phyloP scores from a whole-genome alignment of 2,329 filamentous ascomycete genomes.

The Monosporascus cannonballus region DNA sequence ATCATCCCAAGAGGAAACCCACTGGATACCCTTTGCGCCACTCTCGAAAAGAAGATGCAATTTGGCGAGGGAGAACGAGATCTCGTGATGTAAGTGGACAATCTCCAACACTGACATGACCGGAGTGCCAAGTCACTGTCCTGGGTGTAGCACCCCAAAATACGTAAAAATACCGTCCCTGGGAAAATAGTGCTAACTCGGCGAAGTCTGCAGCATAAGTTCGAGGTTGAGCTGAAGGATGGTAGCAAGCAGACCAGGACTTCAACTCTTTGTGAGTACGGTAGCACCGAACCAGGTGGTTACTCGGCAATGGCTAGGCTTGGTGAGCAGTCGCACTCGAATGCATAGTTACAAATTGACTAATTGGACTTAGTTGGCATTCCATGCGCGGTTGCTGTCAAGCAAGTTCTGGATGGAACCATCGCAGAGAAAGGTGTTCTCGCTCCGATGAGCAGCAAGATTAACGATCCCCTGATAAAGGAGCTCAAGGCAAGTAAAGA shows the following conservation, averaged over 20 bases:
- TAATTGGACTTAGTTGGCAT: conserved; percentile 52
- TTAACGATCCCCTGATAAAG: conserved; percentile 57
- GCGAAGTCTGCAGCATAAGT: conserved; percentile 64
- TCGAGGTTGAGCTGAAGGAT: conserved; percentile 78
- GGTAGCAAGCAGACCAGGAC: conserved; percentile 72
- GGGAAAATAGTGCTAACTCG: neutral
- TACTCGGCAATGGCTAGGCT: conserved; percentile 83
- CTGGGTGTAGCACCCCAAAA: too few relatives aligned
- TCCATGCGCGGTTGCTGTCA: conserved; percentile 57
- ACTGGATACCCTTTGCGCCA: conserved; percentile 85
- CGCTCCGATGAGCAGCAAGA: conserved; percentile 67
- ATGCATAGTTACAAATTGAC: neutral
- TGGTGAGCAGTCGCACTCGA: neutral
- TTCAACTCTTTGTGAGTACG: conserved; percentile 79
- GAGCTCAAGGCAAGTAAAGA: conserved; percentile 41
- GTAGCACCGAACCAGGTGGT: conserved; percentile 55
- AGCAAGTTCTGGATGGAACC: conserved; percentile 71
- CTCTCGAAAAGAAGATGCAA: conserved; percentile 87
- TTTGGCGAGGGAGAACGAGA: conserved; percentile 80
- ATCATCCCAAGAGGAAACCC: conserved; percentile 60
- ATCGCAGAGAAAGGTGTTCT: conserved; percentile 69
- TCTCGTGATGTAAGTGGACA: conserved; percentile 51
- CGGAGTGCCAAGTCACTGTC: neutral
- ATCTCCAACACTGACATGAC: neutral
- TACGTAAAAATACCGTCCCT: neutral